These are phyloP conservation scores for Kazachstania kunashirensis DNA, from an alignment of 805 yeast genomes.

Conservation along the genomic window DNA sequence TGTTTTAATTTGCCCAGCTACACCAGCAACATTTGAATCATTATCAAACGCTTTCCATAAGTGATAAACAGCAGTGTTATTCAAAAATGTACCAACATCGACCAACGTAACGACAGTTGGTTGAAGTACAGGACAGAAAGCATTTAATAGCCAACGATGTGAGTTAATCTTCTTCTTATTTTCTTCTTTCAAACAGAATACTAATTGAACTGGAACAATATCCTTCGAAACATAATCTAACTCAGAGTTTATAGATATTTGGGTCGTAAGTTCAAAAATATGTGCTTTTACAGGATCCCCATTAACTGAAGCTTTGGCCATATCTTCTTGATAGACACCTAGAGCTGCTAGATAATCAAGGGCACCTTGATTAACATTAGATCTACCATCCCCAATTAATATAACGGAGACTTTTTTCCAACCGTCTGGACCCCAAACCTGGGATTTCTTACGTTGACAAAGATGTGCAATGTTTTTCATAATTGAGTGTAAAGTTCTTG, in stretches of 20 bases:
- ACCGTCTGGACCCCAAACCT: conserved; percentile 91
- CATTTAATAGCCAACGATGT: conserved; percentile 95
- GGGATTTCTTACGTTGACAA: conserved; percentile 68
- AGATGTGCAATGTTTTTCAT: conserved; percentile 87
- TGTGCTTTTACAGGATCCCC: conserved; percentile 89
- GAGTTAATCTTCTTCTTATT: conserved; percentile 93
- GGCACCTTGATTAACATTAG: conserved; percentile 75
- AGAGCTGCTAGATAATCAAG: conserved; percentile 84
- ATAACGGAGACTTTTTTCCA: conserved; percentile 95
- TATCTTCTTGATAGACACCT: conserved; percentile 95
- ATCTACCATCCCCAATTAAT: conserved; percentile 90
- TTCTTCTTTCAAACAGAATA: conserved; percentile 85
- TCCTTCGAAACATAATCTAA: conserved; percentile 85
- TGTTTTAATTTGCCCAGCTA: conserved; percentile 95
- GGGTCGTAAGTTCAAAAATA: conserved; percentile 91
- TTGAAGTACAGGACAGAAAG: conserved; percentile 81
- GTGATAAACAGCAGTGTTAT: conserved; percentile 76
- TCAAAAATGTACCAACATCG: conserved; percentile 98
- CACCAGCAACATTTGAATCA: conserved; percentile 97
- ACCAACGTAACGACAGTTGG: conserved; percentile 84
- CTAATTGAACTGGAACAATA: conserved; percentile 86
- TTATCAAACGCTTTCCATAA: conserved; percentile 96
- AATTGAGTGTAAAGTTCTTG: conserved; percentile 90
- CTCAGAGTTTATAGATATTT: conserved; percentile 82
- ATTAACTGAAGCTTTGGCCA: conserved; percentile 90